phyloP scores from a whole-genome alignment of 352 stramenopile species.

The Phytophthora cajani region DNA sequence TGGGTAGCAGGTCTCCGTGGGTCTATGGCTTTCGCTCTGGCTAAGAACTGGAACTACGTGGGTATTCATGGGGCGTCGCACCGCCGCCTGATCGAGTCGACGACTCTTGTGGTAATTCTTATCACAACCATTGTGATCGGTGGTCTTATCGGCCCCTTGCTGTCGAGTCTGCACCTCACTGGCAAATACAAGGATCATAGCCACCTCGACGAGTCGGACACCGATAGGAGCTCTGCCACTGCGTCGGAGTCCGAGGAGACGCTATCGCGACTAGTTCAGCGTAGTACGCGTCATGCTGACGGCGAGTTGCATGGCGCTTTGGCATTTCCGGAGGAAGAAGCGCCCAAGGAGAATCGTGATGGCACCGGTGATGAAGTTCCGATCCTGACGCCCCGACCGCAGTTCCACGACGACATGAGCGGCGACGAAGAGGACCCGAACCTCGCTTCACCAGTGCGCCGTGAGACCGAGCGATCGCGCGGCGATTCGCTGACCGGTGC shows the following conservation, averaged over 20 bases:
- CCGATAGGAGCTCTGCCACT: conserved; percentile 45
- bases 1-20: conserved; percentile 94
- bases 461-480: conserved; percentile 30
- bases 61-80: conserved; percentile 71
- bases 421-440: conserved; percentile 53
- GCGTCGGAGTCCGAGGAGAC: conserved; percentile 40
- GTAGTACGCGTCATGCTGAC: conserved; percentile 61
- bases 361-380: conserved; percentile 41
- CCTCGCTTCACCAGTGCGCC: conserved; percentile 20
- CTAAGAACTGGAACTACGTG: conserved; percentile 87
- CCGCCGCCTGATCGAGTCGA: conserved; percentile 85
- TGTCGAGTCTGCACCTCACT: conserved; percentile 55
- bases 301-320: conserved; percentile 36
- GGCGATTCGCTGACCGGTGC: conserved; percentile 59
- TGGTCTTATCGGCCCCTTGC: conserved; percentile 74
- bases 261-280: conserved; percentile 35
- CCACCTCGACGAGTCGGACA: conserved; percentile 45
- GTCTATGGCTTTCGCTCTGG: conserved; percentile 93
- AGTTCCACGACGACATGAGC: conserved; percentile 69
- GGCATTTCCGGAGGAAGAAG: conserved; percentile 41
- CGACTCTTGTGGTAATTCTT: conserved; percentile 87
- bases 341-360: conserved; percentile 32
- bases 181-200: conserved; percentile 48
- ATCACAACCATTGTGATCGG: conserved; percentile 88
- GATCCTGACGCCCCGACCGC: conserved; percentile 68